phyloP scores from a whole-genome alignment of 2,329 filamentous ascomycete genomes.

The Alternaria postmessia region DNA sequence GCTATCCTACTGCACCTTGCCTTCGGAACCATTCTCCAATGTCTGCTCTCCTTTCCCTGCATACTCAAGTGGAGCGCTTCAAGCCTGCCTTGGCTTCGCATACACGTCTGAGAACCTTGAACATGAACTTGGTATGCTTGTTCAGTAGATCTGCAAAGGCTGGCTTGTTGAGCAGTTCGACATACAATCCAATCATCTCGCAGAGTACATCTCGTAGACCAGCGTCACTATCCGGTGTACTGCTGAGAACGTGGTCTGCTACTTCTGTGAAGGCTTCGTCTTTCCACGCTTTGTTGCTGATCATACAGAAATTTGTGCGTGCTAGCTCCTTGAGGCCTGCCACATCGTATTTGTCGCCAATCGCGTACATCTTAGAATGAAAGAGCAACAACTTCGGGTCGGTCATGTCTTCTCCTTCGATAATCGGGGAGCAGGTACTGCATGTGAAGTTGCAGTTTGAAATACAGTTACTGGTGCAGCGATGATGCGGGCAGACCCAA shows the following conservation, averaged over 20 bases:
- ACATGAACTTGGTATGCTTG: background rate
- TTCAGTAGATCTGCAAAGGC: background rate
- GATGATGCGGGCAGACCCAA: too few relatives aligned
- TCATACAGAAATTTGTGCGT: too few relatives aligned
- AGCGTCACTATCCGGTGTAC: background rate
- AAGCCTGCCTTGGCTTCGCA: background rate
- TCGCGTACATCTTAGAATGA: background rate
- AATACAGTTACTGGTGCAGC: too few relatives aligned
- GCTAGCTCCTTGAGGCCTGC: background rate
- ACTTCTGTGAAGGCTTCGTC: background rate
- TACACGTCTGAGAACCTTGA: background rate
- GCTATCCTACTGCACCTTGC: too few relatives aligned
- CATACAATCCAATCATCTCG: fast-evolving
- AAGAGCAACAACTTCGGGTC: too few relatives aligned
- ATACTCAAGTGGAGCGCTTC: background rate
- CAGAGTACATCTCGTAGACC: too few relatives aligned
- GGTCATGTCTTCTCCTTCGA: too few relatives aligned
- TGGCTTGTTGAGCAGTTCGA: background rate
- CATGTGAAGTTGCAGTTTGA: too few relatives aligned
- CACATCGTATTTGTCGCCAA: constrained; percentile 7
- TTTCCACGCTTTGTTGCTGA: too few relatives aligned
- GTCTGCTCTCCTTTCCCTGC: background rate
- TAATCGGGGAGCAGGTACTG: too few relatives aligned
- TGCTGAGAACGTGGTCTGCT: background rate
- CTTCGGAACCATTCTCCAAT: too few relatives aligned